phyloP scores from a whole-genome alignment of 139 green algal genomes.

The Chlorella sorokiniana region DNA sequence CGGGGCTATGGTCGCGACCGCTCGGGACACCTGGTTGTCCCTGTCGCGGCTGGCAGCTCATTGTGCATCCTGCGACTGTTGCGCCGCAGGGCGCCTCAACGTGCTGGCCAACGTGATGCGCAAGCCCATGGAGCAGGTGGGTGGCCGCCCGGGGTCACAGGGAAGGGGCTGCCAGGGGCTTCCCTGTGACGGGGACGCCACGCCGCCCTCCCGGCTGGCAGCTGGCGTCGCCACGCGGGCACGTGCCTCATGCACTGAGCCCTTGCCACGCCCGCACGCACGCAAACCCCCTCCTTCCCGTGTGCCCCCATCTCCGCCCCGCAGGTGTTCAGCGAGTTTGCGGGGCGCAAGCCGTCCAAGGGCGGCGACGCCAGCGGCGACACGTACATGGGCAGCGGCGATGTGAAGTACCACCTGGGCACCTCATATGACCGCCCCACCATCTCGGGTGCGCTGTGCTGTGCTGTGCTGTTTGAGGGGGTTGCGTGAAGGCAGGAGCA shows the following conservation, averaged over 20 bases:
- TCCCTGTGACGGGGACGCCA: too few species aligned
- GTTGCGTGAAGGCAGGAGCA: too few species aligned
- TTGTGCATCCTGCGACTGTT: neutral
- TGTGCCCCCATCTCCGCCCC: neutral
- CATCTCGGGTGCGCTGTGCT: slow-evolving; percentile 39
- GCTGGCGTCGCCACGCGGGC: too few species aligned
- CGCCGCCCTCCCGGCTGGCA: too few species aligned
- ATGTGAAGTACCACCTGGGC: slow-evolving; percentile 99
- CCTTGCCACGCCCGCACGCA: too few species aligned
- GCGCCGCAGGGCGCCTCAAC: slow-evolving; percentile 86
- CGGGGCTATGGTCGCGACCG: too few species aligned
- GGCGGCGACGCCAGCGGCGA: slow-evolving; percentile 15
- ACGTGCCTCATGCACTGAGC: too few species aligned
- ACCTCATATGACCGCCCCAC: slow-evolving; percentile 95
- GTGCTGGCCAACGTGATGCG: slow-evolving; percentile 98
- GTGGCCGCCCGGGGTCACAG: too few species aligned
- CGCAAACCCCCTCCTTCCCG: neutral
- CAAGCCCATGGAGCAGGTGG: slow-evolving; percentile 90
- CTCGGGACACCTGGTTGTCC: too few species aligned
- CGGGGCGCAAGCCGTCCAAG: slow-evolving; percentile 66
- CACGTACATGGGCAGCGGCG: slow-evolving; percentile 64
- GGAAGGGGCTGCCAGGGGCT: too few species aligned
- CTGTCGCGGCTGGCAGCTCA: neutral
- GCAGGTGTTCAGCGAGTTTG: slow-evolving; percentile 95
- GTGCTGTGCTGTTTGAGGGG: neutral